phyloP scores from a whole-genome alignment of 2,329 filamentous ascomycete genomes.

The Biscogniauxia sp. region DNA sequence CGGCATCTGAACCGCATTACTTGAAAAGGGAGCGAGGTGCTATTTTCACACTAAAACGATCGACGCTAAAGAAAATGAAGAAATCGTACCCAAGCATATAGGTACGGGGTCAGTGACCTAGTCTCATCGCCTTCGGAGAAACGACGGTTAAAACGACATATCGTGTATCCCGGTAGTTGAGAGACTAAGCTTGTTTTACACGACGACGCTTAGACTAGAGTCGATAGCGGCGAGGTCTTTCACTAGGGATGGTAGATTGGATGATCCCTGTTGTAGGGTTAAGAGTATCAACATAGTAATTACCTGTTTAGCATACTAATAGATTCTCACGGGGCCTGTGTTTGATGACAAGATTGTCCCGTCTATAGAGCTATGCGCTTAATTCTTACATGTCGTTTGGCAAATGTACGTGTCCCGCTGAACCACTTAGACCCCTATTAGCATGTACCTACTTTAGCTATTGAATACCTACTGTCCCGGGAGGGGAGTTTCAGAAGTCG shows the following conservation, averaged over 20 bases:
- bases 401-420: neutral
- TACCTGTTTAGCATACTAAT: neutral
- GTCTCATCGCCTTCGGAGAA: neutral
- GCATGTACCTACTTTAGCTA: neutral
- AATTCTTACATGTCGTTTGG: neutral
- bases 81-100: neutral
- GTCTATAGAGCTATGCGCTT: neutral
- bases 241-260: neutral
- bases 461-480: neutral
- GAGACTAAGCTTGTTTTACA: neutral
- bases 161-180: neutral
- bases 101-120: neutral
- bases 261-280: neutral
- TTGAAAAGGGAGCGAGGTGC: neutral
- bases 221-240: neutral
- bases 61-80: neutral
- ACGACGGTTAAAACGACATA: neutral
- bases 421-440: neutral
- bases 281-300: neutral
- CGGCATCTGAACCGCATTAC: neutral
- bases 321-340: neutral
- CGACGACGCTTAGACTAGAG: neutral
- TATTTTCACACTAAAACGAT: neutral
- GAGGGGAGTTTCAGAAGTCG: neutral
- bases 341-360: neutral